Conservation (phyloP, 805 yeast genomes). For the Hanseniaspora taiwanica region DNA sequence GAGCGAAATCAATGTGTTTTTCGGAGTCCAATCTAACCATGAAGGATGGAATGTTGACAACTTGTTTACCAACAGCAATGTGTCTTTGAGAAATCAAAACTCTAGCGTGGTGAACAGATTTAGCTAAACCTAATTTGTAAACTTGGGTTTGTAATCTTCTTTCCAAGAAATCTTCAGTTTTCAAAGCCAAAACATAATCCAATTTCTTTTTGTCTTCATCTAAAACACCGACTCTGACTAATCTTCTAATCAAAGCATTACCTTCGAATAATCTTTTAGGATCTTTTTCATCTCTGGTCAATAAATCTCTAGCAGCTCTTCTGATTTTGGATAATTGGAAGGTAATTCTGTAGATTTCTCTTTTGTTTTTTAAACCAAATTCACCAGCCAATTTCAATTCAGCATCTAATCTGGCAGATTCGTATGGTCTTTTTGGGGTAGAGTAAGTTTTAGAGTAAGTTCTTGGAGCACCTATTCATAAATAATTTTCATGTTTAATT, state of each 20-base stretch:
- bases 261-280: constrained; percentile 99
- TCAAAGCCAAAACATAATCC: constrained; percentile 98
- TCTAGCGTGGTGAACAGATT: constrained; percentile 99
- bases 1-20: constrained; percentile 99
- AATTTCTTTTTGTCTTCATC: constrained; percentile 99
- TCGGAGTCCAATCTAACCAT: constrained; percentile 99
- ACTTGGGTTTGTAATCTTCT: constrained; percentile 99
- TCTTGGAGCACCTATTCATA: constrained; percentile 81
- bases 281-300: constrained; percentile 99
- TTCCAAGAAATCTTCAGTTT: constrained; percentile 98
- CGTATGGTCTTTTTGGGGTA: constrained; percentile 99
- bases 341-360: constrained; percentile 99
- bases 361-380: constrained; percentile 99
- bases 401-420: constrained; percentile 98
- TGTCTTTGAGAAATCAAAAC: constrained; percentile 97
- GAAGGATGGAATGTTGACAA: constrained; percentile 97
- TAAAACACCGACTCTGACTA: constrained; percentile 97
- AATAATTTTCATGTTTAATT: not conserved
- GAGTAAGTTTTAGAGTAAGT: constrained; percentile 99
- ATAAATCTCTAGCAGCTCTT: constrained; percentile 99
- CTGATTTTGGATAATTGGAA: constrained; percentile 98
- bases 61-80: constrained; percentile 99
- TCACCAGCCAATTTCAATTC: constrained; percentile 99
- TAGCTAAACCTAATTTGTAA: constrained; percentile 98
- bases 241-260: constrained; percentile 99